Base-by-base conservation (phyloP, 2,329 filamentous ascomycete genomes). In the Bipolaris gigantea region DNA sequence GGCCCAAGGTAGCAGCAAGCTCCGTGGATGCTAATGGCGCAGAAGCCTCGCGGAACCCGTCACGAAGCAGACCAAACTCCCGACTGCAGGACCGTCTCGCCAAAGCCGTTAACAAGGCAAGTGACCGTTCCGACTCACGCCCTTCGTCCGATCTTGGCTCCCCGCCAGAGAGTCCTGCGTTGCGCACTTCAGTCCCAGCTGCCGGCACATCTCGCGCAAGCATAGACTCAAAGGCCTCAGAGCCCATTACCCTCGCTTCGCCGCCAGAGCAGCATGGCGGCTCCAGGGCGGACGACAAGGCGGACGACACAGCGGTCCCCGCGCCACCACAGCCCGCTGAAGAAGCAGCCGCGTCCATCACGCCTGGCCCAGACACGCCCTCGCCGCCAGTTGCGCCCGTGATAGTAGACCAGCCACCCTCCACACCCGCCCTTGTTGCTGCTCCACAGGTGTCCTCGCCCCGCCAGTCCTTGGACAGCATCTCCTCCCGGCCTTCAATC, bases 31-130 rank as follows among this genome's bases (percentile, higher is more conserved):
- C 68, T 73, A 56, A 73, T 55, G 35, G 18, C 36, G 16, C 44
- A 81, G 80, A 71, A 56, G 75, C 82, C 50, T 86, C 88, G 46
- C 83, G 88, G 68, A 85, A 80, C 60, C 82, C 87, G 19, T 88
- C 88, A 5, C 85, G 83, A 38, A 84, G 81, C 58, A 83, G 85
- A 61, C 79, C 83, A 56, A 94, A 91, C 75, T 92, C 95, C 65
- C 85, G 92, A 48, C 80, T 99, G 39, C 92, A 97, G 71, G 92
- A 96, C 72, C 84, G 92, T 57, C 81, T 99, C 56, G 93, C 93
- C 27, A 90, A 90, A 69, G 94, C 92, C 27, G 85, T 97, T 66
- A 90, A 88, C 3, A 88, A 88, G 55, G 90, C 89, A 68, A 83
- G 81, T 53, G 76, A 80, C n/a, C 72, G 77, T 2, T 71, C 75